Conservation (phyloP, 2,329 filamentous ascomycete genomes). For the Exophiala calicioides region DNA sequence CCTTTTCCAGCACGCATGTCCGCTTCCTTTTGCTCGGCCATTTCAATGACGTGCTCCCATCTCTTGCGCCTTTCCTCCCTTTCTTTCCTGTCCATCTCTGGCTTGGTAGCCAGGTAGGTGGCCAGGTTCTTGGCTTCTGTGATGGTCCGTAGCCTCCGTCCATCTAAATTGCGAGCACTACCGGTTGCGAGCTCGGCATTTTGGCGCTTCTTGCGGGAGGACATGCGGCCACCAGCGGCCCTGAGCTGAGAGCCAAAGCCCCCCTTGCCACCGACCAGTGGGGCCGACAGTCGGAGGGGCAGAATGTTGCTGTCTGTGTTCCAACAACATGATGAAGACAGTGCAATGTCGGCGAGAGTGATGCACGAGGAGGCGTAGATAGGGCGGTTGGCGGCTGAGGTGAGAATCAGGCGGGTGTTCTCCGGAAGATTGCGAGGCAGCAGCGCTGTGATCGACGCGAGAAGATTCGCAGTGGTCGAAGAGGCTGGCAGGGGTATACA, state of each 20-base stretch:
- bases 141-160: slow-evolving; percentile 83
- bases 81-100: slow-evolving; percentile 94
- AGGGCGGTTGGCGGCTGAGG: slow-evolving; percentile 75
- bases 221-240: slow-evolving; percentile 97
- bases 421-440: slow-evolving; percentile 57
- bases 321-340: slow-evolving; percentile 14
- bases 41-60: slow-evolving; percentile 86
- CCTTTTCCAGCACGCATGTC: slow-evolving; percentile 71
- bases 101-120: slow-evolving; percentile 92
- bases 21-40: slow-evolving; percentile 78
- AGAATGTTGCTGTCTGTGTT: slow-evolving; percentile 66
- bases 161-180: slow-evolving; percentile 91
- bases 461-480: slow-evolving; percentile 68
- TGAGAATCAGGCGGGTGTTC: slow-evolving; percentile 68
- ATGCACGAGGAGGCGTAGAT: slow-evolving; percentile 54
- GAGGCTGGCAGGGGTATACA: slow-evolving; percentile 70
- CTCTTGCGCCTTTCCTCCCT: slow-evolving; percentile 80
- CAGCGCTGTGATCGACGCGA: slow-evolving; percentile 58
- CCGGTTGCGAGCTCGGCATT: slow-evolving; percentile 60
- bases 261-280: slow-evolving; percentile 89
- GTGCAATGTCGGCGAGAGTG: slow-evolving; percentile 30
- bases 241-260: slow-evolving; percentile 97
- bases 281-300: slow-evolving; percentile 75
- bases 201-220: slow-evolving; percentile 79
- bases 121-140: slow-evolving; percentile 94